Evolutionary conservation across 2,329 filamentous ascomycete species (phyloP).

Genomic region (Fusarium caatingaense): DNA sequence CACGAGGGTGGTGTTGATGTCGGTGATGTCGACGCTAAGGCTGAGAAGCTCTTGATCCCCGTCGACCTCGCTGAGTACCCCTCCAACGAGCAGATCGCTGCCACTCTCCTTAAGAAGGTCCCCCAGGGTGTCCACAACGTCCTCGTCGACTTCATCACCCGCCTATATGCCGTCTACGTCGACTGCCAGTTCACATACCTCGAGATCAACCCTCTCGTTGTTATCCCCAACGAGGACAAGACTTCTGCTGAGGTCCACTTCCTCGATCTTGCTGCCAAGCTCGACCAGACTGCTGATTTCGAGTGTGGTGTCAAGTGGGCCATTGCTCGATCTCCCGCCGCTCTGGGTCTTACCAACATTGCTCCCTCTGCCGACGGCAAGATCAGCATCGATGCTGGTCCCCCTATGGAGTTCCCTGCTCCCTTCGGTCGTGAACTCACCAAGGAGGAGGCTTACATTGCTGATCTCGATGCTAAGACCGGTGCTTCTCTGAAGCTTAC

Average conservation of each 20-base stretch:
- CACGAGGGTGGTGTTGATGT: slow-evolving; percentile 99
- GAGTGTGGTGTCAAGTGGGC: slow-evolving; percentile 99
- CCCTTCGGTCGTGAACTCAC: slow-evolving; percentile 98
- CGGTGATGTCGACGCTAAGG: slow-evolving; percentile 98
- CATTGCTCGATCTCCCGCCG: slow-evolving; percentile 88
- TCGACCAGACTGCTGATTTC: slow-evolving; percentile 99
- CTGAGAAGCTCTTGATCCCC: slow-evolving; percentile 97
- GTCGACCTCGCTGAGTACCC: slow-evolving; percentile 95
- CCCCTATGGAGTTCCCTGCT: slow-evolving; percentile 98
- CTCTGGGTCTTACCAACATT: slow-evolving; percentile 82
- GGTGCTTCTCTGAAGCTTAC: slow-evolving; percentile 99
- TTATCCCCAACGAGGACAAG: slow-evolving; percentile 91
- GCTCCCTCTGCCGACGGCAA: slow-evolving; percentile 73
- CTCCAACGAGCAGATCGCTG: slow-evolving; percentile 93
- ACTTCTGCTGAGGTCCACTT: slow-evolving; percentile 97
- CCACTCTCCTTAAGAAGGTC: slow-evolving; percentile 88
- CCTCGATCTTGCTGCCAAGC: slow-evolving; percentile 97
- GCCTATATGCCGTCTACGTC: slow-evolving; percentile 98
- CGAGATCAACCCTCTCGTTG: slow-evolving; percentile 99
- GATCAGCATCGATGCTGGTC: slow-evolving; percentile 94
- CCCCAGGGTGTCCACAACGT: slow-evolving; percentile 97
- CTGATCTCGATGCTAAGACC: slow-evolving; percentile 98
- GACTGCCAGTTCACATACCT: slow-evolving; percentile 99
- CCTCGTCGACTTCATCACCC: slow-evolving; percentile 98
- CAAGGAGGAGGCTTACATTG: slow-evolving; percentile 99